Evolutionary conservation across 257 asterid species (phyloP).

Genomic region (Sherardia arvensis): DNA sequence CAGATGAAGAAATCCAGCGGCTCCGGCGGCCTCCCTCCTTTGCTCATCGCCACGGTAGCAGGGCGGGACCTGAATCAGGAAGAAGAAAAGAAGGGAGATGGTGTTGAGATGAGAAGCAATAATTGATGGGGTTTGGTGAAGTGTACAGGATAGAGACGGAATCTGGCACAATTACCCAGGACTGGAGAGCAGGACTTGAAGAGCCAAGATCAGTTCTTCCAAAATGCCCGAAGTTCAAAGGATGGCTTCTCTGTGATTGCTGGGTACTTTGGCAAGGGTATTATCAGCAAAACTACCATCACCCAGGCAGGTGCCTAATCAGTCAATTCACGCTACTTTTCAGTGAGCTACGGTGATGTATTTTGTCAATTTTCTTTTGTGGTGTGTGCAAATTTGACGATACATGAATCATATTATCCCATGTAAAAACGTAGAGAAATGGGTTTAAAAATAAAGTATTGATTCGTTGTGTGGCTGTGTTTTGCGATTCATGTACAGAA

Average conservation of each 20-base stretch:
- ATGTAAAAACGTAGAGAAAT: neutral
- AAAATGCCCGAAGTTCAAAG: slow-evolving; percentile 60
- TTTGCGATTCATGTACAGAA: neutral
- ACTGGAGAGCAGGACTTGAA: slow-evolving; percentile 85
- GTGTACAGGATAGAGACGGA: neutral
- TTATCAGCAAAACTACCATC: slow-evolving; percentile 79
- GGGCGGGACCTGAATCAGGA: slow-evolving; percentile 7
- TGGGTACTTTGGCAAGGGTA: slow-evolving; percentile 84
- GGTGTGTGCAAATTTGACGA: neutral
- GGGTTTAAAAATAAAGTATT: neutral
- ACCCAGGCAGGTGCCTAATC: slow-evolving; percentile 40
- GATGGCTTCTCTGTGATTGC: slow-evolving; percentile 96
- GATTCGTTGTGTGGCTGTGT: neutral
- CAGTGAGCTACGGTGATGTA: slow-evolving; percentile 15
- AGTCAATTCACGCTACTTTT: slow-evolving; percentile 22
- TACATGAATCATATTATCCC: neutral
- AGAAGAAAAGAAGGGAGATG: slow-evolving; percentile 12
- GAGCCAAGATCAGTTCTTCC: slow-evolving; percentile 79
- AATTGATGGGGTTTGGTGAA: neutral
- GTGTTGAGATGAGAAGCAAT: slow-evolving; percentile 8
- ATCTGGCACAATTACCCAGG: slow-evolving; percentile 4
- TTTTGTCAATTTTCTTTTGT: neutral
- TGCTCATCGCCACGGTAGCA: slow-evolving; percentile 45
- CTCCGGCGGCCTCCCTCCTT: slow-evolving; percentile 70
- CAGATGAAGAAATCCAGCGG: slow-evolving; percentile 89